Evolutionary conservation across 768 basidiomycete genomes (phyloP), one percentile per base, ranked within the genome.

Genomic region (Galerina sulciceps): DNA sequence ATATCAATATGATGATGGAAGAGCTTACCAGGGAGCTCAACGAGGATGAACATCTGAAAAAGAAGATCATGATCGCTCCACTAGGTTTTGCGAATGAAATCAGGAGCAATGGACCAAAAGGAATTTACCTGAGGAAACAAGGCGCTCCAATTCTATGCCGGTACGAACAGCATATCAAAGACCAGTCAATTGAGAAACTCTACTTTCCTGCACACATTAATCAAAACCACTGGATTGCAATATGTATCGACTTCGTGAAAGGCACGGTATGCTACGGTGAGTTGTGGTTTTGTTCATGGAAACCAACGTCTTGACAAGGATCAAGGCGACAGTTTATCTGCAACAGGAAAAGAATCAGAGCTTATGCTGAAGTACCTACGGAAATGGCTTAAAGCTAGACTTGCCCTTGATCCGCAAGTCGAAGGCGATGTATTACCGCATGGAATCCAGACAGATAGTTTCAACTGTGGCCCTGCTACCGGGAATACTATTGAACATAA

Each of bases 401-500:
- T 44, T 26, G 26, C 26, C 26, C 26, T 26, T 3, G 26, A 26
- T 26, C 26, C 26, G 26, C 26, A 26, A 13, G 22, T 23, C 14
- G 9, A 20, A 35, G 58, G 59, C 31, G 56, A 56, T 26, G 35
- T 18, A 18, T 35, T 60, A 1, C 37, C 41, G 3, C 60, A 65
- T 55, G 61, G 43, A 0, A 18, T 44, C 9, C 69, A 71, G 50
- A 36, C 57, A 8, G 70, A 71, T 23, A 43, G 26, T 17, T 59
- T 57, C 40, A 61, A 59, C 8, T 71, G 70, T 49, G 64, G 62
- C 1, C 42, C 67, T 4, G 53, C 60, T 34, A 51, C 64, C 4
- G 36, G 44, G 11, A 71, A 71, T 44, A 62, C 64, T 2, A 58
- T 69, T 15, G 57, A 52, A 6, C 63, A 66, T 55, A 53, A 56